phyloP scores from a whole-genome alignment of 495 filamentous ascomycete genomes.

The Schizothecium vesticola region DNA sequence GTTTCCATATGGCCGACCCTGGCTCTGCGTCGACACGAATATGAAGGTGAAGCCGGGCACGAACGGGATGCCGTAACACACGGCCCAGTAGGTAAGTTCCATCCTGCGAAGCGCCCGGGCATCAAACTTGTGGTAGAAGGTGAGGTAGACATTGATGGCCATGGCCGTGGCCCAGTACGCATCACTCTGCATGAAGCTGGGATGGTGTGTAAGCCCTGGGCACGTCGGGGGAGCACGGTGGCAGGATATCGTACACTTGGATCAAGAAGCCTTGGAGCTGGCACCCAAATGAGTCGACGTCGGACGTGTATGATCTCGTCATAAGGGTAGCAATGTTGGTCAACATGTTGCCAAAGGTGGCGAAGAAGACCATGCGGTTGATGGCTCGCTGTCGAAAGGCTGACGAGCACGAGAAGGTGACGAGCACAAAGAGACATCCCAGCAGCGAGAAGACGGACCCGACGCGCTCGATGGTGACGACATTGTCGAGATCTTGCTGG shows the following conservation, averaged over 20 bases:
- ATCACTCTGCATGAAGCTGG: slow-evolving; percentile 73
- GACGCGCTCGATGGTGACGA: slow-evolving; percentile 59
- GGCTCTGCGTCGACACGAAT: slow-evolving; percentile 47
- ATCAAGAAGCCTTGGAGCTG: slow-evolving; percentile 71
- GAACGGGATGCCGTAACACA: slow-evolving; percentile 73
- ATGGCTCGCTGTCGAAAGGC: slow-evolving; percentile 68
- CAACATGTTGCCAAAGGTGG: slow-evolving; percentile 76
- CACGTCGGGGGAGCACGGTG: background rate
- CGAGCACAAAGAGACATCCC: slow-evolving; percentile 66
- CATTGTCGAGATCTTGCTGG: slow-evolving; percentile 30
- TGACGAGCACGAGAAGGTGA: slow-evolving; percentile 58
- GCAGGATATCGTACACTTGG: slow-evolving; percentile 52
- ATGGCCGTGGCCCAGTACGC: slow-evolving; percentile 77
- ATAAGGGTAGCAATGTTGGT: slow-evolving; percentile 76
- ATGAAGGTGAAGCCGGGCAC: slow-evolving; percentile 63
- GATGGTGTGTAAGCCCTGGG: background rate
- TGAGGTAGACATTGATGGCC: slow-evolving; percentile 83
- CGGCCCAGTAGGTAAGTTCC: slow-evolving; percentile 66
- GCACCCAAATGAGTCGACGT: slow-evolving; percentile 52
- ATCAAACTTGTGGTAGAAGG: slow-evolving; percentile 73
- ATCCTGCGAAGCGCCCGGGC: slow-evolving; percentile 58
- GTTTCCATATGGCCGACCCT: slow-evolving; percentile 64
- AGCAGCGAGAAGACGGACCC: slow-evolving; percentile 66
- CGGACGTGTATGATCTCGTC: slow-evolving; percentile 48
- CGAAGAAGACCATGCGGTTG: slow-evolving; percentile 81